Evolutionary conservation across 2,329 filamentous ascomycete species (phyloP), one percentile per base, ranked within the genome.

Genomic region (Aspergillus sergii): DNA sequence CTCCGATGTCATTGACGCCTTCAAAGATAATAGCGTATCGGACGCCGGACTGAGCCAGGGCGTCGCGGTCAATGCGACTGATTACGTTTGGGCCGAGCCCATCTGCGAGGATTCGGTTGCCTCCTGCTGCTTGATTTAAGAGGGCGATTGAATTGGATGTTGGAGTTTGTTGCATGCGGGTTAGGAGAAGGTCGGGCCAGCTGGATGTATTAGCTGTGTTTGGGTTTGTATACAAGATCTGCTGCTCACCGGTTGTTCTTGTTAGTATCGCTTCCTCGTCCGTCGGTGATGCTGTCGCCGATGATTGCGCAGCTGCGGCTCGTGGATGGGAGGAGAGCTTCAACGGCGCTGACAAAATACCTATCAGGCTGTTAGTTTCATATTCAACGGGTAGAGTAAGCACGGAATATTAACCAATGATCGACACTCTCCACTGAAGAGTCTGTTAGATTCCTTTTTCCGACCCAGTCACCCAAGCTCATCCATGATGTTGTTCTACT

Each of bases 1-100:
- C 78, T 4, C 88, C 89, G 61, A 91, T 90, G 69, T 91, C 89
- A 70, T 91, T 90, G 32, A 91, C 87, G 23, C 89, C 88, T 73
- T 89, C 86, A 72, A 90, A 91, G 43, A 91, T 81, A 78, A 91
- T 83, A 26, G 85, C 85, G 69, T 88, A 90, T 67, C 81, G 80
- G 2, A 88, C 83, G 4, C 85, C 85, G 0, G 84, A 80, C 36
- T 87, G 84, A 0, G 83, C 74, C 2, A 91, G 80, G 2, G 89
- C 84, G 71, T 91, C 89, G n/a, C 88, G 83, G 71, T 89, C 84
- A 65, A 90, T 83, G 5, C 88, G 85, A 46, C 82, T 79, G 36
- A 89, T 76, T 0, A 86, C 83, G 43, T 85, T 86, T 3, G 89
- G 89, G 0, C 89, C 88, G 0, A 89, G 80, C 0, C 88, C 86